Evolutionary conservation across 2,329 filamentous ascomycete species (phyloP).

Genomic region (Lachnellula willkommii): DNA sequence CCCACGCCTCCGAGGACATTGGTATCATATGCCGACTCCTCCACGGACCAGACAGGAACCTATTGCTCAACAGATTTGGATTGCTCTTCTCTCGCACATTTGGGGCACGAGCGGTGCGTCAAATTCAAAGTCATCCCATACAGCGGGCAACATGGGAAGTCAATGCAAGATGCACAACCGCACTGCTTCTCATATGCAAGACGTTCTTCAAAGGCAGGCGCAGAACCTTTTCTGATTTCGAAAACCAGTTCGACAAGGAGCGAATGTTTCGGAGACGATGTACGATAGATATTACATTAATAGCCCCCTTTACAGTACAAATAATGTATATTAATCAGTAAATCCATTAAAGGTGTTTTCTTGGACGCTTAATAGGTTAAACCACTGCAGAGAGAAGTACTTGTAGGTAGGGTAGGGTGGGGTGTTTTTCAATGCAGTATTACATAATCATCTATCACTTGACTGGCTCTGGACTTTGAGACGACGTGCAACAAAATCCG

Average conservation of each 20-base stretch:
- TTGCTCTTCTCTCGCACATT: not conserved
- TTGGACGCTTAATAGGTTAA: no score
- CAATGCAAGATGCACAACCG: not conserved
- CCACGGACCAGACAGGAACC: slow-evolving; percentile 1
- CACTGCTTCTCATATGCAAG: not conserved
- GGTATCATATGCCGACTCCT: not conserved
- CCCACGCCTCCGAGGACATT: not conserved
- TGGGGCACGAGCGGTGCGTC: not conserved
- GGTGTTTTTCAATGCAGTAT: no score
- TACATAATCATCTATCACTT: no score
- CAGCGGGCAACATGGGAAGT: slow-evolving; percentile 1
- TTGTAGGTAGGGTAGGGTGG: no score
- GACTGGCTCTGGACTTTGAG: no score
- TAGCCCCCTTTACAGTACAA: no score
- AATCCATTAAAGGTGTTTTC: no score
- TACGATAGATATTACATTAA: not conserved
- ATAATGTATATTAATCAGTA: no score
- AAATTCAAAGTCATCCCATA: slow-evolving; percentile 1
- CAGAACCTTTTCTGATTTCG: slow-evolving; percentile 1
- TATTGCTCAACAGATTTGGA: not conserved
- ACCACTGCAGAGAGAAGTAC: no score
- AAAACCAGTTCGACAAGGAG: slow-evolving; percentile 1
- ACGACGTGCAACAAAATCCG: no score
- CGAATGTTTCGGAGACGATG: not conserved
- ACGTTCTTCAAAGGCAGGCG: not conserved